Evolutionary conservation across 495 filamentous ascomycete species (phyloP), one percentile per base, ranked within the genome.

Genomic region (Apodospora peruviana): DNA sequence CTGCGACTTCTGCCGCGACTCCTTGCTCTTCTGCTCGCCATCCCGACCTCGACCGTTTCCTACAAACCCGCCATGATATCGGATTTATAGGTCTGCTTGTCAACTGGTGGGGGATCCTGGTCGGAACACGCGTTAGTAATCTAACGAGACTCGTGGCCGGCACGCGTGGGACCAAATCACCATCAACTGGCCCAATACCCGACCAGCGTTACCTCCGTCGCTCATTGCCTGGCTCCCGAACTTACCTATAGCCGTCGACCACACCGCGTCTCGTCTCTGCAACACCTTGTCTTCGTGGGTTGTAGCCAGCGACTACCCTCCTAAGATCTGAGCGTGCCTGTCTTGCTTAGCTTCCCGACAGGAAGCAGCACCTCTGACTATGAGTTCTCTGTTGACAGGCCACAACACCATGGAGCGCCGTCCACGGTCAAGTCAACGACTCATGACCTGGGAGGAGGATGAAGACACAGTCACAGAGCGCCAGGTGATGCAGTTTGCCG

Each of bases 401-500:
- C 8, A 18, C 32, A 46, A 46, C 29, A 32, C 44, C 50, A 68
- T 69, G 59, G 67, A 72, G 39, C 59, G 59, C 40, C 62, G 68
- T 17, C 70, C 70, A 43, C 61, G 58, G 20, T 75, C 72, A 18
- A 70, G 70, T 25, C 37, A 40, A 20, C 18, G 39, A 17, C 72
- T 67, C 17, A 67, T 75, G 52, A 72, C 68, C 45, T 74, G 64
- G 56, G 65, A 71, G 40, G 72, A 73, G 14, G 61, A 67, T 41
- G 66, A 72, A 43, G 58, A 54, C 32, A 51, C 61, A 21, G 61
- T 62, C 4, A 48, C 60, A 3, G 60, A 62, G 34, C 58, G 43
- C 27, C 44, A 53, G 8, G 55, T 66, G 25, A 65, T 79, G 42
- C 71, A 74, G 49, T 74, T 79, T 51, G 72, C 71, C 41, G 68